Evolutionary conservation across 1,284 basidiomycete genomes (phyloP), one percentile per base, ranked within the genome.

Genomic region (Golubevia sp.): DNA sequence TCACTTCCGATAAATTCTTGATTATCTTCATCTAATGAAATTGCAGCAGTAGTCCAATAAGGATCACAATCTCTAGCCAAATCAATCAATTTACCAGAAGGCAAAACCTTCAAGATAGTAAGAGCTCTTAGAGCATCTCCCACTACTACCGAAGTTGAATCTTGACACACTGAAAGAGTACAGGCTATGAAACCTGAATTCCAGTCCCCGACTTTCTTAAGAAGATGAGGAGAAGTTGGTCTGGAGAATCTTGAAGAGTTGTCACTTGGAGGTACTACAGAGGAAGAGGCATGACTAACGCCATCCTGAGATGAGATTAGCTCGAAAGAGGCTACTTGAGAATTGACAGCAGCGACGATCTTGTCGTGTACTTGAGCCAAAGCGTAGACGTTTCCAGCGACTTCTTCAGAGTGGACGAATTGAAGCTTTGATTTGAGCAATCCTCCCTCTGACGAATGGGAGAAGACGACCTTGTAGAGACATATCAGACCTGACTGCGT

Each of bases 1-100:
- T 82, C 79, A 3, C 76, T 66, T 26, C 78, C 79, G 27, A 80
- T 63, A 58, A 70, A 82, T n/a, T 69, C 70, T 67, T 80, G 74
- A 6, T 20, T 62, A 6, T 54, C 67, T 1, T 55, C 61, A 61
- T 77, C 73, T 23, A 76, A 56, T 50, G 65, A 23, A 20, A 72
- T 70, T 11, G 70, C 72, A 15, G 78, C 71, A 26, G 66, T 75
- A 11, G 78, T 81, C 79, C 79, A 82, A 64, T 71, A 78, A 8
- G 79, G 78, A 61, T 82, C 78, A 50, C 71, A 64, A 51, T 82
- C 79, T 55, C 79, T 67, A 2, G 77, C 78, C 5, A 75, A 57
- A 59, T 82, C 78, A 20, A 30, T 59, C 8, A 82, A 49, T 34
- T 21, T 30, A 15, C 60, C 60, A 20, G 18, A n/a, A 13, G 57